Evolutionary conservation across 225 moss, liverwort and hornwort genomes (phyloP), one percentile per base, ranked within the genome.

Genomic region (Rhytidiadelphus loreus): DNA sequence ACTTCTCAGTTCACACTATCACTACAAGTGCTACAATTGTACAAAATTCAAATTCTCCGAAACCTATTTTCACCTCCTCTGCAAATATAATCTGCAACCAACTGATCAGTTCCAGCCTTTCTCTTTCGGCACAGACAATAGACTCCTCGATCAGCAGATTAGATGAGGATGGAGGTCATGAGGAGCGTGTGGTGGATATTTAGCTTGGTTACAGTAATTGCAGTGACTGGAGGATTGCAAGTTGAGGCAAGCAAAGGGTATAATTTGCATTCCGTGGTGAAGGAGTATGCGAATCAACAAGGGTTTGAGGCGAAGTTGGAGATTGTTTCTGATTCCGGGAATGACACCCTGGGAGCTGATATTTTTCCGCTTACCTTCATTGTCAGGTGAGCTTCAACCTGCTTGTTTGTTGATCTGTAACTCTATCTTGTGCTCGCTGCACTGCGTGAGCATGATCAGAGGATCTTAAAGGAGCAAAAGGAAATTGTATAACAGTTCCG

Each of bases 221-320:
- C 70, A 80, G 70, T 58, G 65, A 77, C 11, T 33, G 88, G 55
- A 65, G 83, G 64, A 69, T 28, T 89, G 80, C 85, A 80, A 63
- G 63, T 35, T 8, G 80, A 62, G 80, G 89, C n/a, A 21, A 60
- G 53, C 53, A 11, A 63, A 62, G 89, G 80, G 37, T 91, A 91
- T 20, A 26, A 46, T 37, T 58, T 91, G 57, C 88, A 90, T 73
- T 79, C 85, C 16, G 32, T 88, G 26, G 86, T 89, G 78, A 87
- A 90, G 86, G 89, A 90, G 85, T 94, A 94, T 53, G 82, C 84
- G 6, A 85, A 93, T 65, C 88, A 88, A 10, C 93, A 93, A 87
- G 94, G 94, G 20, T 92, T 94, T 64, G 93, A 91, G 88, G 93
- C 92, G 53, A 88, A 74, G 73, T 74, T 94, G 90, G 90, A 85